A percentile compares a stretch with the other conserved stretches of the same genome.
These are phyloP conservation scores for Yamadazyma jaroonii DNA, from an alignment of 1,139 yeast species.

Conservation along the genomic window DNA sequence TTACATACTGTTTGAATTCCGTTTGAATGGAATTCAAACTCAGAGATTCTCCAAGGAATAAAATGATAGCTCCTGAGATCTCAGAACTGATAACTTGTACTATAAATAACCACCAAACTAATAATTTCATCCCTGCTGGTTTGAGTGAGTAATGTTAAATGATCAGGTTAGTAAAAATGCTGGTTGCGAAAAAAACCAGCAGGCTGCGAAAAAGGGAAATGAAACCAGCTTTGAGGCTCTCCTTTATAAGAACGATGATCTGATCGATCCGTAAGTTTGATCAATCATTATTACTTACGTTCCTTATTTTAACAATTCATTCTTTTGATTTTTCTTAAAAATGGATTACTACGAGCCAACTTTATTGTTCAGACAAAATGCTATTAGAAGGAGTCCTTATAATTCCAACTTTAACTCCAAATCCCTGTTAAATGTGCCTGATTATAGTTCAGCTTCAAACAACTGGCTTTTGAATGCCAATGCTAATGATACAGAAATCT, in stretches of 20 bases:
- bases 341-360: conserved; percentile 40
- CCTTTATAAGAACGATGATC: background rate
- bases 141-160: too few relatives aligned
- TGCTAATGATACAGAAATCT: conserved; percentile 26
- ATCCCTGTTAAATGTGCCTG: conserved; percentile 2
- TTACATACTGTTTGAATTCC: background rate
- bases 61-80: conserved; percentile 1
- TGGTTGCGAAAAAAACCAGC: conserved; percentile 7
- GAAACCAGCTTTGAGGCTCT: conserved; percentile 1
- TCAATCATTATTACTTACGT: background rate
- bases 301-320: too few relatives aligned
- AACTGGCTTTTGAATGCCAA: conserved; percentile 4
- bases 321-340: too few relatives aligned
- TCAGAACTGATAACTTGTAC: background rate
- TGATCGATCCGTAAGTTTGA: background rate
- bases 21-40: background rate
- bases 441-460: background rate
- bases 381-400: conserved; percentile 32
- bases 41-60: background rate
- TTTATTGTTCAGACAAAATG: conserved; percentile 43
- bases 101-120: too few relatives aligned
- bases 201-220: conserved; percentile 2
- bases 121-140: too few relatives aligned
- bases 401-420: conserved; percentile 25
- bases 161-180: background rate